Conservation (phyloP, 1,284 basidiomycete species). For the Tetrapyrgos nigripes region DNA sequence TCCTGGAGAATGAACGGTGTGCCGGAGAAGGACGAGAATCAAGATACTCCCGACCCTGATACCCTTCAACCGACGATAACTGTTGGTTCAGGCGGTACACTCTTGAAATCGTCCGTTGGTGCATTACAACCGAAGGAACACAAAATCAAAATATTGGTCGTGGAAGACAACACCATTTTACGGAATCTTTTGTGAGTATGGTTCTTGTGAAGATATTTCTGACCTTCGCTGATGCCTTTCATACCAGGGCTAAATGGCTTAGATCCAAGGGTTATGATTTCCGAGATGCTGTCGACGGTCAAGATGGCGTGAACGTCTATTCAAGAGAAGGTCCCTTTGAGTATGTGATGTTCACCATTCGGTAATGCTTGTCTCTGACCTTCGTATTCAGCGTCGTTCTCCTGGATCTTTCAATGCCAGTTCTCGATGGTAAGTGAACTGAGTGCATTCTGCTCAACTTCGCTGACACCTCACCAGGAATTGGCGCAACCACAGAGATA, state of each 20-base stretch:
- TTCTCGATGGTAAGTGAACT: constrained; percentile 76
- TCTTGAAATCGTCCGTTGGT: constrained; percentile 67
- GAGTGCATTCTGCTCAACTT: not conserved
- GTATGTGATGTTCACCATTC: constrained; percentile 50
- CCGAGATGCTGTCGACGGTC: constrained; percentile 83
- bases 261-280: constrained; percentile 83
- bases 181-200: constrained; percentile 69
- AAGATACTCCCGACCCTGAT: constrained; percentile 28
- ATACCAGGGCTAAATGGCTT: constrained; percentile 78
- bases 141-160: constrained; percentile 72
- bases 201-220: constrained; percentile 11
- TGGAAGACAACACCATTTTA: constrained; percentile 85
- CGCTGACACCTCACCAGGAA: constrained; percentile 47
- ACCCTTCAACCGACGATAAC: constrained; percentile 53
- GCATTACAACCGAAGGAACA: constrained; percentile 45
- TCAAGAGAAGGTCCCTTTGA: constrained; percentile 73
- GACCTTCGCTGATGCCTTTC: constrained; percentile 31
- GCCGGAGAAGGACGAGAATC: constrained; percentile 38
- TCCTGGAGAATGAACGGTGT: constrained; percentile 42
- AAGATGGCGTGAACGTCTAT: constrained; percentile 84
- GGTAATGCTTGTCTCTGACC: constrained; percentile 14
- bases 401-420: constrained; percentile 92
- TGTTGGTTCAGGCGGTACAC: constrained; percentile 63
- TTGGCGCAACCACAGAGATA: constrained; percentile 86
- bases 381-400: constrained; percentile 77